phyloP scores from a whole-genome alignment of 306 rosid genomes.

The Rubus parviflorus region DNA sequence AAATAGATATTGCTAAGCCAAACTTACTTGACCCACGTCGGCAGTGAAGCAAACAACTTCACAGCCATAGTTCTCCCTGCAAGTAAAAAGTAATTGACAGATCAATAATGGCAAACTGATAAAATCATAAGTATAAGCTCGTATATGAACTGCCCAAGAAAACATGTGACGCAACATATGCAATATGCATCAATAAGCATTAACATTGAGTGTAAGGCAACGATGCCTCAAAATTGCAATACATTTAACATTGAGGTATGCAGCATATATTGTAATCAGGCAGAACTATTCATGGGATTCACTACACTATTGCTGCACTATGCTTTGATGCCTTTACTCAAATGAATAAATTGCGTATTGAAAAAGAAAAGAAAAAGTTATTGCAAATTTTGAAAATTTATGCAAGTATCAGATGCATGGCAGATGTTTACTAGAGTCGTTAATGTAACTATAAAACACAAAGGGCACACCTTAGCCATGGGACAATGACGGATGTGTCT shows the following conservation, averaged over 20 bases:
- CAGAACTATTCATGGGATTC: background rate
- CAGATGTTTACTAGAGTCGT: background rate
- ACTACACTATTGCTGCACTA: background rate
- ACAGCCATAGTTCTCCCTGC: constrained; percentile 97
- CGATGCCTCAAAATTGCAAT: background rate
- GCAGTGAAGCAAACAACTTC: constrained; percentile 98
- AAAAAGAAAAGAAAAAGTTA: background rate
- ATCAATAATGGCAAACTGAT: background rate
- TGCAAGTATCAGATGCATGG: background rate
- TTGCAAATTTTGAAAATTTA: background rate
- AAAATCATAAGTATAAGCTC: background rate
- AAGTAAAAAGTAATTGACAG: constrained; percentile 14
- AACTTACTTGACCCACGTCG: constrained; percentile 95
- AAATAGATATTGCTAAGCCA: constrained; percentile 12
- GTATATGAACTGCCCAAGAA: background rate
- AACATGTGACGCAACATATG: background rate
- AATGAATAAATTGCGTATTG: background rate
- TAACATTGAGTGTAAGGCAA: background rate
- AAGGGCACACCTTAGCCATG: constrained; percentile 80
- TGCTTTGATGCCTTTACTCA: background rate
- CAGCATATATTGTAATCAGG: background rate
- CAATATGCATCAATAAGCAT: background rate
- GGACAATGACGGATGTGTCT: constrained; percentile 95
- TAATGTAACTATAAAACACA: background rate
- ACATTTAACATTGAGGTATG: background rate